These are phyloP conservation scores for Candida ficus DNA, from an alignment of 805 yeast species.

Conservation along the genomic window DNA sequence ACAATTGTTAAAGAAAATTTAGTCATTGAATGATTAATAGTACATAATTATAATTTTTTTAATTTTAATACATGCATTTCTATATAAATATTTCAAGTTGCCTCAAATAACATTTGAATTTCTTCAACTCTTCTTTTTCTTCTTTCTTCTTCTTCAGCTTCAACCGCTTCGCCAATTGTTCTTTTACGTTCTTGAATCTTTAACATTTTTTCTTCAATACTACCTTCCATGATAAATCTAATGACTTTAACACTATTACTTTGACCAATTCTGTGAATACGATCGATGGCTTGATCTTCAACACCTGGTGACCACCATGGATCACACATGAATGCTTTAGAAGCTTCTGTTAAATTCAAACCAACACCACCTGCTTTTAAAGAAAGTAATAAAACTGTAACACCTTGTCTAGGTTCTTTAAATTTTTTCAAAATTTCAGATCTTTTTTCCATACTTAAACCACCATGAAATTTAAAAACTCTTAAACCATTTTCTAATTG, in stretches of 20 bases:
- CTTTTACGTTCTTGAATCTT: constrained; percentile 81
- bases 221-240: constrained; percentile 74
- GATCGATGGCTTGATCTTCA: constrained; percentile 87
- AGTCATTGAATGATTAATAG: constrained; percentile 4
- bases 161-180: constrained; percentile 75
- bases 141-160: constrained; percentile 70
- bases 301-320: constrained; percentile 97
- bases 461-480: constrained; percentile 77
- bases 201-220: constrained; percentile 86
- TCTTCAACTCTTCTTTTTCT: constrained; percentile 67
- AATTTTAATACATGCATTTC: constrained; percentile 10
- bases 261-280: constrained; percentile 91
- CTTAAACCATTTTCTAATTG: constrained; percentile 41
- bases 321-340: constrained; percentile 84
- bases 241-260: constrained; percentile 62
- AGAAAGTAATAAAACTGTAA: constrained; percentile 59
- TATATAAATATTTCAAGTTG: constrained; percentile 11
- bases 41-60: background rate
- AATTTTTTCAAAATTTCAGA: constrained; percentile 57
- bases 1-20: constrained; percentile 1
- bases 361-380: constrained; percentile 96
- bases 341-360: constrained; percentile 78
- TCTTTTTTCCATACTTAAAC: constrained; percentile 62
- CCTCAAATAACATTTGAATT: constrained; percentile 60
- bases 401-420: constrained; percentile 26